These are phyloP conservation scores for Zygotorulaspora florentina DNA, from an alignment of 805 yeast genomes.

Conservation along the genomic window DNA sequence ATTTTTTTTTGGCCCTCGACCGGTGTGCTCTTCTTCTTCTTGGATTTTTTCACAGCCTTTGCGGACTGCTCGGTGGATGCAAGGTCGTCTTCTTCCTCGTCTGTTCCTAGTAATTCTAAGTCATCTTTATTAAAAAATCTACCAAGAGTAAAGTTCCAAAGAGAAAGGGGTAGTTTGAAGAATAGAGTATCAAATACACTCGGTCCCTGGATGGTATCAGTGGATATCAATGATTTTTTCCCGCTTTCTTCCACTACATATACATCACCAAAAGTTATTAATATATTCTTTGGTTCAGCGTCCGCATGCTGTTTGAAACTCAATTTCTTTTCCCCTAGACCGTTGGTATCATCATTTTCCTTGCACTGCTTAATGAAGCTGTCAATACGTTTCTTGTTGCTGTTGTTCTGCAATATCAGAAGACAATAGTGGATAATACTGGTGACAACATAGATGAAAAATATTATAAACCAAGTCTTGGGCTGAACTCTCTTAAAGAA, in stretches of 20 bases:
- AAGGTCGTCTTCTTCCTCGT: conserved; percentile 8
- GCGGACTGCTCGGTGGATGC: not conserved
- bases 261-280: conserved; percentile 58
- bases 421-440: conserved; percentile 57
- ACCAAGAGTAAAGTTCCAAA: conserved; percentile 48
- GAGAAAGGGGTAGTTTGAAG: conserved; percentile 38
- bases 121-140: conserved; percentile 23
- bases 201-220: conserved; percentile 47
- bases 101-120: conserved; percentile 4
- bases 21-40: conserved; percentile 31
- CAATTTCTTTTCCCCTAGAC: conserved; percentile 46
- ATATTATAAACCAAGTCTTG: conserved; percentile 51
- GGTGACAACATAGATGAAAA: conserved; percentile 47
- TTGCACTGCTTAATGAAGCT: conserved; percentile 49
- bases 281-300: conserved; percentile 46
- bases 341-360: conserved; percentile 53
- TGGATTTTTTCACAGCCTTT: not conserved
- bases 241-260: conserved; percentile 46
- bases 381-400: conserved; percentile 55
- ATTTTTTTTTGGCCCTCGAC: conserved; percentile 44
- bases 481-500: conserved; percentile 64
- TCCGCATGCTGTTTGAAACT: conserved; percentile 41
- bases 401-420: conserved; percentile 49
- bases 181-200: conserved; percentile 47
- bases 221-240: conserved; percentile 39